Conservation (phyloP, 2,329 filamentous ascomycete genomes). For the Knufia fluminis region DNA sequence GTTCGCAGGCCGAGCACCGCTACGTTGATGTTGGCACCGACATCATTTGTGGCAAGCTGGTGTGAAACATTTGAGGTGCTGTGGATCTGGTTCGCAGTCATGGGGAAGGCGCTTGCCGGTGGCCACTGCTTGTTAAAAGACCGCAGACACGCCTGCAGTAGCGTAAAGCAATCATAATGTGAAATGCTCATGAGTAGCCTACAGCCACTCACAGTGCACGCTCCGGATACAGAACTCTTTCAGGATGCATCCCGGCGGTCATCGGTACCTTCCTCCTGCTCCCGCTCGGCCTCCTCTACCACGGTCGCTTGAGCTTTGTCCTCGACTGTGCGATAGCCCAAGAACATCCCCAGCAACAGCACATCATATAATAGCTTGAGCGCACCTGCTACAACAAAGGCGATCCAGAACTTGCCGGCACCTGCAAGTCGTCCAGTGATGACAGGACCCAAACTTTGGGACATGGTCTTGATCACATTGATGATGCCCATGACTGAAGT, state of each 20-base stretch:
- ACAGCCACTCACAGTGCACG: no score
- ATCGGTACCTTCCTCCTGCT: constrained; percentile 3
- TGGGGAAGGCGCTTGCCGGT: not conserved
- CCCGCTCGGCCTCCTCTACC: not conserved
- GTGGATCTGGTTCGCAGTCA: no score
- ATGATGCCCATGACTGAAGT: constrained; percentile 63
- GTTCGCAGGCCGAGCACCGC: not conserved
- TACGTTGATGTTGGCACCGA: not conserved
- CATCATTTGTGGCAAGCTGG: not conserved
- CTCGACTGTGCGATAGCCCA: constrained; percentile 14
- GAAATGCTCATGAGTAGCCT: no score
- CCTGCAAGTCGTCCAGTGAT: constrained; percentile 56
- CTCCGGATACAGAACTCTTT: not conserved
- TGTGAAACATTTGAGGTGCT: not conserved
- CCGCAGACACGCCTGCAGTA: not conserved
- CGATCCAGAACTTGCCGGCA: constrained; percentile 49
- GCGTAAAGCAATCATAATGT: no score
- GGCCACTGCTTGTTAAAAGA: not conserved
- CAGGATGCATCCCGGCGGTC: not conserved
- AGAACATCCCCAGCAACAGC: constrained; percentile 13
- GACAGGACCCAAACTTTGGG: constrained; percentile 53
- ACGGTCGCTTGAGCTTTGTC: constrained; percentile 10
- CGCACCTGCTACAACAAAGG: constrained; percentile 53
- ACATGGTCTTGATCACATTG: constrained; percentile 59
- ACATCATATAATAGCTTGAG: constrained; percentile 56